Evolutionary conservation across 2,329 filamentous ascomycete species (phyloP), one percentile per base, ranked within the genome.

Genomic region (Phyllachora maydis): DNA sequence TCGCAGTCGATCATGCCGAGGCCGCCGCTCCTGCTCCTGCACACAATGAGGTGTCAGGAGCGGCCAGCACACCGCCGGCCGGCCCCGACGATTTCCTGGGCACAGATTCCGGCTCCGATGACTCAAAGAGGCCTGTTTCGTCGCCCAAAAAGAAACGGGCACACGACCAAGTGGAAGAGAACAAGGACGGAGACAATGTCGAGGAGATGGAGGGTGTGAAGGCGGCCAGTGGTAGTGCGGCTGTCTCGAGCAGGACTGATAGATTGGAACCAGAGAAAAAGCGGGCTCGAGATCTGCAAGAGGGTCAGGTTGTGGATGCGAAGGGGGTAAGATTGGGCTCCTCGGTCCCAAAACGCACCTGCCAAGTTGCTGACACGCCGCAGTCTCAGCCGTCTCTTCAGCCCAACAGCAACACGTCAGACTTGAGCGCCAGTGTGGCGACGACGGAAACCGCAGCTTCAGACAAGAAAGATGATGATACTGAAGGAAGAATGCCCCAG

Each of bases 111-210:
- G 37, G 42, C 16, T 41, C 43, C 23, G 45, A 56, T 24, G 42
- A 47, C 18, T 38, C 54, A 34, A 56, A 48, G 37, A 59, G 67
- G 23, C 49, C 56, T 27, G 38, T 66, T 21, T 49, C 55, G 11
- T 71, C 65, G 8, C 67, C 67, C 15, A 72, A 71, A 50, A 73
- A 72, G 54, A 73, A 72, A 50, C 56, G 67, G 32, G 58, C 54
- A 14, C 60, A 64, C 32, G 63, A 66, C 32, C 55, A 69, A 40
- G 45, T 67, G 10, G 65, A 69, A 14, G 50, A 57, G 22, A 43
- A 47, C 23, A 53, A 47, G 34, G 53, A 52, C 18, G 29, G 41
- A 4, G 41, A 49, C 18, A 43, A 47, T 17, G 32, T 35, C 11
- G 45, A 41, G 26, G 45, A 43, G 21, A 40, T 45, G 27, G 41